Percentiles rank a stretch among this genome's conserved stretches.
Conservation (phyloP, 2,329 filamentous ascomycete genomes). For the Hymenoscyphus linearis region DNA sequence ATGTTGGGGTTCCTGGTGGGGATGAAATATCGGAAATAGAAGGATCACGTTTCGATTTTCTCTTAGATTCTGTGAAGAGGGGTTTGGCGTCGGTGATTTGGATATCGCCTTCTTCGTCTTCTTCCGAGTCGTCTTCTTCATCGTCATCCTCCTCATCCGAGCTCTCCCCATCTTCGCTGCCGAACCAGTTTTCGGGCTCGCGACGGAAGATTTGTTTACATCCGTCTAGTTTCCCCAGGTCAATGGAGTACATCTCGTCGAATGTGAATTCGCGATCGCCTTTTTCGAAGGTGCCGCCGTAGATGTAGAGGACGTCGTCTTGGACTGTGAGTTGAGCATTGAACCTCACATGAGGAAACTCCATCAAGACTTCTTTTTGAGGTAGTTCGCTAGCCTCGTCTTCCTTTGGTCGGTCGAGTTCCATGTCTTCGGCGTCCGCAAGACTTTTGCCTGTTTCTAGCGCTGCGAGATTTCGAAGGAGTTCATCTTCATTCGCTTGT, state of each 20-base stretch:
- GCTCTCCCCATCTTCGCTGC: conserved; percentile 58
- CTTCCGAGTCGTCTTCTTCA: conserved; percentile 43
- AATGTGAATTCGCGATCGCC: conserved; percentile 94
- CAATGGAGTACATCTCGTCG: conserved; percentile 88
- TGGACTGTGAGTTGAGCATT: conserved; percentile 88
- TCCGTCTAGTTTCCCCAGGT: conserved; percentile 91
- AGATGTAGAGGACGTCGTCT: conserved; percentile 88
- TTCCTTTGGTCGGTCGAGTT: conserved; percentile 44
- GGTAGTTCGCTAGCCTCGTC: conserved; percentile 51
- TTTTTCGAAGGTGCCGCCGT: conserved; percentile 92
- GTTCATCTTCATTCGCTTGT: conserved; percentile 86
- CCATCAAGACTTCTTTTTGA: conserved; percentile 62
- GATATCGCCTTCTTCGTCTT: conserved; percentile 42
- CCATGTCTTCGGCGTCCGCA: conserved; percentile 45
- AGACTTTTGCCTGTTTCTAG: conserved; percentile 70
- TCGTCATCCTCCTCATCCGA: conserved; percentile 49
- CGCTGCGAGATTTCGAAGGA: conserved; percentile 79
- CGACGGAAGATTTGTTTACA: conserved; percentile 86
- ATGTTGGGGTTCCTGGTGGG: conserved; percentile 38
- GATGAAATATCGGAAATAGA: conserved; percentile 35
- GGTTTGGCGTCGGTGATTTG: conserved; percentile 31
- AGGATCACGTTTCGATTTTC: conserved; percentile 50
- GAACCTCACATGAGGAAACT: conserved; percentile 85
- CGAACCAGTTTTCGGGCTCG: conserved; percentile 80
- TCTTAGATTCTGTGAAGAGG: conserved; percentile 40